Evolutionary conservation across 129 eudicot species (phyloP), one percentile per base, ranked within the genome.

Genomic region (Saussurea involucrata): DNA sequence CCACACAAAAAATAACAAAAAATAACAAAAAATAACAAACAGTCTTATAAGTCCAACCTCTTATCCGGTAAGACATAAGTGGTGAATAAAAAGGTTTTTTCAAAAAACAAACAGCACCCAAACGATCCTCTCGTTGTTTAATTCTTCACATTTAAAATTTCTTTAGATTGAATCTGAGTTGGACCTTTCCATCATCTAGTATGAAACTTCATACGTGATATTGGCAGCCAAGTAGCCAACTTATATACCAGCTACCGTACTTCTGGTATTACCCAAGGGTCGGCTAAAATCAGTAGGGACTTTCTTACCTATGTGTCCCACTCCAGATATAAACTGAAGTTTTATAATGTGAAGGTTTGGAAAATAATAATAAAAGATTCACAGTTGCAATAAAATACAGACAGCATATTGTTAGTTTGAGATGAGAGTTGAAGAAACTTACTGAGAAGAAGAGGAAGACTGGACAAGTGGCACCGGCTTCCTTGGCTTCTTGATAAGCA

Each of bases 381-480:
- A 44, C n/a, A 42, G n/a, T 44, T 44, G 6, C 63, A 80, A 66
- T 3, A 3, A 65, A 22, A 31, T 40, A 71, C 24, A 31, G 63
- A 71, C 33, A 20, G 8, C 20, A 22, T 64, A 53, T 36, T 60
- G 31, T 25, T 24, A 46, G 61, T 46, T 61, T 33, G 13, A 5
- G 60, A 31, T 33, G 13, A 5, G 60, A 31, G 57, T 66, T 49
- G 15, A 64, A 63, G 63, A 69, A 78, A 44, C 92, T 63, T 80
- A 93, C 98, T 28, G 98, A 93, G 83, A 93, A 93, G 77, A 93
- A 86, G 72, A 93, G 98, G 34, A 93, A 90, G 21, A 93, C 84
- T 4, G 97, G 98, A 78, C 88, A 93, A 29, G 60, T 37, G 77
- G 78, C 82, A 13, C 80, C 81, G 6, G 77, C 69, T 74, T 86